Conservation (phyloP, 306 rosid genomes). For the Lagenaria siceraria region DNA sequence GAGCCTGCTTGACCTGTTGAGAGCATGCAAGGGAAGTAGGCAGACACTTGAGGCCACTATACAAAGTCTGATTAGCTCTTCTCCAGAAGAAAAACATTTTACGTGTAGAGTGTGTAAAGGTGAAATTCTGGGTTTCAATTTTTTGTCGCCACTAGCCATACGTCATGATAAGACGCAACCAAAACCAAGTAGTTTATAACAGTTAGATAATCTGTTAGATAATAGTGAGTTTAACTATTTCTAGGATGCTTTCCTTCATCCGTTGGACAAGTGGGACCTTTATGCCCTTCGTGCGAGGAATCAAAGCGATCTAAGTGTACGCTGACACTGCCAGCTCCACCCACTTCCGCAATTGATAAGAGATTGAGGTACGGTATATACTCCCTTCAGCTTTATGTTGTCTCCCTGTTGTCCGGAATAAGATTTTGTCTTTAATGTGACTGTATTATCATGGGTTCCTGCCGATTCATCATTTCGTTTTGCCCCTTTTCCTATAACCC, state of each 20-base stretch:
- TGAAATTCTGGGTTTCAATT: slow-evolving; percentile 16
- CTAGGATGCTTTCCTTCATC: slow-evolving; percentile 69
- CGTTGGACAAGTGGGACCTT: slow-evolving; percentile 48
- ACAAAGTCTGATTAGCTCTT: slow-evolving; percentile 51
- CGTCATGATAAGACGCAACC: background rate
- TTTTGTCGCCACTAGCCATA: slow-evolving; percentile 3
- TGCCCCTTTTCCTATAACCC: background rate
- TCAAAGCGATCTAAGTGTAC: slow-evolving; percentile 30
- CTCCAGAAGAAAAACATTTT: slow-evolving; percentile 52
- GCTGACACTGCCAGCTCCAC: slow-evolving; percentile 15
- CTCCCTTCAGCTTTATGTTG: background rate
- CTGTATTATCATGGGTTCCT: background rate
- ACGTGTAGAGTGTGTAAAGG: slow-evolving; percentile 86
- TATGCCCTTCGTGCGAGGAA: slow-evolving; percentile 68
- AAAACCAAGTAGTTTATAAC: background rate
- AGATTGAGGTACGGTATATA: slow-evolving; percentile 39
- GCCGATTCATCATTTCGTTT: background rate
- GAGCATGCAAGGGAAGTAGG: slow-evolving; percentile 63
- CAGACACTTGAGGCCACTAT: slow-evolving; percentile 70
- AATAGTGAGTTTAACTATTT: slow-evolving; percentile 11
- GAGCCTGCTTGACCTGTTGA: slow-evolving; percentile 80
- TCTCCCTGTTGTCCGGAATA: slow-evolving; percentile 1
- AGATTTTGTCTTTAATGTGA: background rate
- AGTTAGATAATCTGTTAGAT: background rate
- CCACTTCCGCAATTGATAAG: slow-evolving; percentile 21